Evolutionary conservation across 2,329 filamentous ascomycete species (phyloP).

Genomic region (Trichoderma semiorbis): DNA sequence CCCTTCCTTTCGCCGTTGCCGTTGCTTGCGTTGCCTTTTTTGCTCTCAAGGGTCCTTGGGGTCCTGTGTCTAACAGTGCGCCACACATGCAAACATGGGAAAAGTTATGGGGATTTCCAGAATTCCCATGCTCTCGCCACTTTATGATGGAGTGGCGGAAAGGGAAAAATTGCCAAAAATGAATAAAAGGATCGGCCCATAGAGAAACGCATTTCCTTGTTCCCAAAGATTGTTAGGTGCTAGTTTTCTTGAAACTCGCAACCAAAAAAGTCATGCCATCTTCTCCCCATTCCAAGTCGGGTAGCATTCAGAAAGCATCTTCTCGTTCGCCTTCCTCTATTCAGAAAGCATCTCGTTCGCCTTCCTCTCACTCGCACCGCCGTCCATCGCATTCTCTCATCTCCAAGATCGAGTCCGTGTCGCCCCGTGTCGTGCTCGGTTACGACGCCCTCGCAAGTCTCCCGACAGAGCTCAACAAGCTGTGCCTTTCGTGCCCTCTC

Average conservation of each 20-base stretch:
- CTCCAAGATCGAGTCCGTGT: not conserved
- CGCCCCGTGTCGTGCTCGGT: conserved; percentile 36
- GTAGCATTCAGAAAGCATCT: not conserved
- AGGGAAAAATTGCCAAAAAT: not conserved
- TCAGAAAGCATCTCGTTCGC: not conserved
- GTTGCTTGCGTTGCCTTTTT: no score
- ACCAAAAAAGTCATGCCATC: conserved; percentile 9
- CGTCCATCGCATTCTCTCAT: not conserved
- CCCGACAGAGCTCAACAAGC: conserved; percentile 32
- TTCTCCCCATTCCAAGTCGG: not conserved
- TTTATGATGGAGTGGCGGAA: not conserved
- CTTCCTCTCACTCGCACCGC: not conserved
- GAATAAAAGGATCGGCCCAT: not conserved
- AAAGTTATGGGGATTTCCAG: not conserved
- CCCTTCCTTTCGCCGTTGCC: not conserved
- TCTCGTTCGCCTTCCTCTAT: not conserved
- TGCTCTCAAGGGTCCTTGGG: not conserved
- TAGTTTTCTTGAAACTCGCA: not conserved
- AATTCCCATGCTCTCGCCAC: conserved; percentile 13
- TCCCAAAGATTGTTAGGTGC: not conserved
- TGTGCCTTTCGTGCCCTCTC: conserved; percentile 33
- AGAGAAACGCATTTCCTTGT: not conserved
- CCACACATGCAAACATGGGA: not conserved
- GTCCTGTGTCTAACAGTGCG: not conserved
- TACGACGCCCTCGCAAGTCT: conserved; percentile 32